Conservation (phyloP, 257 asterid genomes). For the Solanum bulbocastanum region DNA sequence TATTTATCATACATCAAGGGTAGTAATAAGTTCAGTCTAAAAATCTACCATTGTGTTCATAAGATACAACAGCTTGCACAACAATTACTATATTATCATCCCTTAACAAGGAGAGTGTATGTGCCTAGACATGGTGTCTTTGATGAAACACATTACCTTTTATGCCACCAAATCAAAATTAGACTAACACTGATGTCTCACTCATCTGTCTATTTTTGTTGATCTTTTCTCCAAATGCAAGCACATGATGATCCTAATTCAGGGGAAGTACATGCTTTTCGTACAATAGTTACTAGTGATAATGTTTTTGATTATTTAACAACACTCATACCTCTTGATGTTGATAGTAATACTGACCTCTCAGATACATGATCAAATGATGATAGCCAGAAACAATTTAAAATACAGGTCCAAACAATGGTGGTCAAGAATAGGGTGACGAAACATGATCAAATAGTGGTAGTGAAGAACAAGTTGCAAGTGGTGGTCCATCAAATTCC, state of each 20-base stretch:
- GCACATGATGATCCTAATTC: background rate
- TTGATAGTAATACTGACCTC: too few species aligned
- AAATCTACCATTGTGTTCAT: background rate
- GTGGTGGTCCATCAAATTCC: too few species aligned
- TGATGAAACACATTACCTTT: background rate
- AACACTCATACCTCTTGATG: too few species aligned
- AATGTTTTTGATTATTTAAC: background rate
- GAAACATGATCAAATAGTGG: too few species aligned
- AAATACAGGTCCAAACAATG: too few species aligned
- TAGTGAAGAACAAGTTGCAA: too few species aligned
- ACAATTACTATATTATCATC: background rate
- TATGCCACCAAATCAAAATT: background rate
- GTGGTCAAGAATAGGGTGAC: too few species aligned
- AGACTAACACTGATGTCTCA: background rate
- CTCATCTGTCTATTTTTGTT: background rate
- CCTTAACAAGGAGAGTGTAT: background rate
- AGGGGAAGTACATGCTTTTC: background rate
- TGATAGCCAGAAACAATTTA: too few species aligned
- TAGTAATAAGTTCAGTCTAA: background rate
- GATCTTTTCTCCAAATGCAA: background rate
- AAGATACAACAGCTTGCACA: background rate
- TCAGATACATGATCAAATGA: too few species aligned
- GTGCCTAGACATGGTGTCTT: background rate
- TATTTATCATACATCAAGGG: background rate
- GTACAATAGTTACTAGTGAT: background rate